phyloP scores from a whole-genome alignment of 2,329 filamentous ascomycete genomes.

The Bisporella sp. region DNA sequence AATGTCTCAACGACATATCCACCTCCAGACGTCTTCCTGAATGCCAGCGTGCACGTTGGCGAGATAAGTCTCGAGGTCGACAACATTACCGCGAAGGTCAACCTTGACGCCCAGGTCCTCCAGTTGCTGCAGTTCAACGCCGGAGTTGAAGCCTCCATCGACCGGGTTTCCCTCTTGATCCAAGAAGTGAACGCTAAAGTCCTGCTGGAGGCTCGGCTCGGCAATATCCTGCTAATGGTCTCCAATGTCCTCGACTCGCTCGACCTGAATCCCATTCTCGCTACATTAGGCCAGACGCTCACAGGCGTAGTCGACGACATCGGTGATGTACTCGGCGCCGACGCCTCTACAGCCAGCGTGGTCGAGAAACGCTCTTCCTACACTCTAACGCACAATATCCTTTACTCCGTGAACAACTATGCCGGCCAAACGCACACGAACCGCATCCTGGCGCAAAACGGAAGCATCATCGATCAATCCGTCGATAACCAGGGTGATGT shows the following conservation, averaged over 20 bases:
- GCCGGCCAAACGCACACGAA: slow-evolving; percentile 48
- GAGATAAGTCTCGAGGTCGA: slow-evolving; percentile 52
- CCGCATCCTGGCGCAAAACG: slow-evolving; percentile 47
- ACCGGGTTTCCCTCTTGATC: slow-evolving; percentile 48
- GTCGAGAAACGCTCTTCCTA: slow-evolving; percentile 28
- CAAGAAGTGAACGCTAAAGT: slow-evolving; percentile 53
- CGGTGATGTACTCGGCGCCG: slow-evolving; percentile 15
- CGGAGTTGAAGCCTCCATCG: slow-evolving; percentile 51
- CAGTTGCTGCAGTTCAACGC: slow-evolving; percentile 53
- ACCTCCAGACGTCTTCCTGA: slow-evolving; percentile 53
- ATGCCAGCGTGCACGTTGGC: slow-evolving; percentile 49
- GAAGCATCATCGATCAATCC: slow-evolving; percentile 44
- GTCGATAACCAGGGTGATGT: slow-evolving; percentile 47
- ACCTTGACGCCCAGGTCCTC: slow-evolving; percentile 51
- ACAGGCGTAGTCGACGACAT: slow-evolving; percentile 40
- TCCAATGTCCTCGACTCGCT: slow-evolving; percentile 49
- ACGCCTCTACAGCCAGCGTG: slow-evolving; percentile 11
- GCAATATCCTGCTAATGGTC: slow-evolving; percentile 54
- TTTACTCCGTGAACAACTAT: slow-evolving; percentile 56
- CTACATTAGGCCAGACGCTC: slow-evolving; percentile 44
- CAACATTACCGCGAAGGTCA: slow-evolving; percentile 54
- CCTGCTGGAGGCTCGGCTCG: slow-evolving; percentile 50
- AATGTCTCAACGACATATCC: slow-evolving; percentile 36
- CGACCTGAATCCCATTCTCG: slow-evolving; percentile 53
- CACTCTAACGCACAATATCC: slow-evolving; percentile 48